Base-by-base conservation (phyloP, 2,329 filamentous ascomycete species). In the Colletotrichum sublineola region DNA sequence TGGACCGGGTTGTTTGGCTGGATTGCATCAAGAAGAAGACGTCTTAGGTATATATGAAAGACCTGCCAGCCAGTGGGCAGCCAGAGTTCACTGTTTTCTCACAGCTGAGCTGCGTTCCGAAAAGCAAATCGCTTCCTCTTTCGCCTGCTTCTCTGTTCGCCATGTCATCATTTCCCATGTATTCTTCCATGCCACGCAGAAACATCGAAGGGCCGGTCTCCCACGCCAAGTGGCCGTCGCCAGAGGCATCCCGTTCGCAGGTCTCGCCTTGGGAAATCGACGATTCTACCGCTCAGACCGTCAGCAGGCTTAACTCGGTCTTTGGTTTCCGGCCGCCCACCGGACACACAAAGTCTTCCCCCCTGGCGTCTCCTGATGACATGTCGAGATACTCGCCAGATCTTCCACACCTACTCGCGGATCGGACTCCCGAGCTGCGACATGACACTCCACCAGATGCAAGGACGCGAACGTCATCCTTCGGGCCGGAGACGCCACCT, bases 151-250 rank as follows among this genome's bases (percentile, higher is more conserved):
- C 68, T 50, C 63, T 40, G 24, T 61, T 65, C 66, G 61, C 24
- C 48, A 69, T 68, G 68, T 60, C 65, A 24, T 63, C 40, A 8
- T 63, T 55, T n/a, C 66, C 63, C 33, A 67, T 72, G 66, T 70
- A 56, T 42, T 60, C 52, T 56, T 60, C 66, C 38, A 72, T 72
- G 60, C 60, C 66, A 40, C 70, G 70, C 36, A 72, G 60, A 61
- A 69, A 64, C 24, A 33, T 60, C 31, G 70, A 72, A 31, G 66
- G 66, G 42, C 66, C 68, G 36, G 70, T 72, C 38, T 65, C 67
- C 55, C 67, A 69, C 48, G 70, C 70, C 48, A 72, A 65, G 15
- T 72, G 70, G 70, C 70, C 70, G 18, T 55, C 70, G n/a, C 40
- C 56, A 29, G 61, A 52, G 18, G 29, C 56, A 15, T 60, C 50